Evolutionary conservation across 202 grass and related monocot genomes (phyloP).

Genomic region (Carex arenaria): DNA sequence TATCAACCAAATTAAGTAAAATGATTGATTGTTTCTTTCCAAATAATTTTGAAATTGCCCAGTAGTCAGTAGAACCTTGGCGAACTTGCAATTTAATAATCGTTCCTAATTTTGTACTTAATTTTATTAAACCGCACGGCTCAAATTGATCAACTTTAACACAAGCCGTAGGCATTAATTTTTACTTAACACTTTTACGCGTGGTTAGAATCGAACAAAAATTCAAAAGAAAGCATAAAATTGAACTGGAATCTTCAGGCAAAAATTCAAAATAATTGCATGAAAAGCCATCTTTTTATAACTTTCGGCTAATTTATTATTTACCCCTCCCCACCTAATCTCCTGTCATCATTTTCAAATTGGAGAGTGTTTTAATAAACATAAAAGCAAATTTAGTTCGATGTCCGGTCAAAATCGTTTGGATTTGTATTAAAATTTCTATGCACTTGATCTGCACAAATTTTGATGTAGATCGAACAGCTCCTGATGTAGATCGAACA

Average conservation of each 20-base stretch:
- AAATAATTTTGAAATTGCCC: background rate
- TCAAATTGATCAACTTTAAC: background rate
- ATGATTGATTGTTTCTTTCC: background rate
- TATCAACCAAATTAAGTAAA: constrained; percentile 1
- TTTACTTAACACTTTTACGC: background rate
- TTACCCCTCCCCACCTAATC: no score
- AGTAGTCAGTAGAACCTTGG: background rate
- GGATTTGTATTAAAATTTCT: no score
- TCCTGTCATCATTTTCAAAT: no score
- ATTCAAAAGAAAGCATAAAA: constrained; percentile 2
- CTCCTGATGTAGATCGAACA: no score
- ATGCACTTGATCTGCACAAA: no score
- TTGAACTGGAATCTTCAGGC: constrained; percentile 11
- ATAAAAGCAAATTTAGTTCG: no score
- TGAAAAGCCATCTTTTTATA: constrained; percentile 33
- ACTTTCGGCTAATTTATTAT: constrained; percentile 20
- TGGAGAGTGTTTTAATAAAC: no score
- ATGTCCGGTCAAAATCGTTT: no score
- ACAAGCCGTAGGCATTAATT: background rate
- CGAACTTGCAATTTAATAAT: background rate
- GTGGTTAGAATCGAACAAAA: no score
- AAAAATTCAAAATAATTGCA: background rate
- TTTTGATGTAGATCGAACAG: no score
- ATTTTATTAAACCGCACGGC: background rate
- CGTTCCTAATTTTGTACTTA: background rate